These are phyloP conservation scores for Salix brachista DNA, from an alignment of 345 rosid genomes.

Conservation along the genomic window DNA sequence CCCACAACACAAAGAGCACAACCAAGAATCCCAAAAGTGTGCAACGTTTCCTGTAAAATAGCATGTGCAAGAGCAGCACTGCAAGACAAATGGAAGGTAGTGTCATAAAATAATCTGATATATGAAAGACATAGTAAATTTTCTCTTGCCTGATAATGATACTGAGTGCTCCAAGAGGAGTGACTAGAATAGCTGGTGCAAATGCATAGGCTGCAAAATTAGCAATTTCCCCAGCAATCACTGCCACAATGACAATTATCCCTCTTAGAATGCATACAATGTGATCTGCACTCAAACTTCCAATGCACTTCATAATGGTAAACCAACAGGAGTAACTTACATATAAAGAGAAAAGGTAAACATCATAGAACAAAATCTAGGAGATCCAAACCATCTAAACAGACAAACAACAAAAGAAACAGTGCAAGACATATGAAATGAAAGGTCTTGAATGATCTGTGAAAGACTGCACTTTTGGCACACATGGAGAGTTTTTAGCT, in stretches of 20 bases:
- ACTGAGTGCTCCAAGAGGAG: conserved; percentile 29
- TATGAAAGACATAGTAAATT: background rate
- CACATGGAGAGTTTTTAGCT: background rate
- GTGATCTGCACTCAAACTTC: background rate
- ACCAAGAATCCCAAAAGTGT: conserved; percentile 27
- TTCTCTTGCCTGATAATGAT: conserved; percentile 26
- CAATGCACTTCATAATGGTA: background rate
- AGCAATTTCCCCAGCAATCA: conserved; percentile 28
- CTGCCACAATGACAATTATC: conserved; percentile 16
- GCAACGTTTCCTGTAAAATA: conserved; percentile 22
- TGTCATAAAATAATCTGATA: background rate
- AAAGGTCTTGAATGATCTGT: background rate
- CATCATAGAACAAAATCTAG: background rate
- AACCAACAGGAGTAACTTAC: background rate
- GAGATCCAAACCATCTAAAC: background rate
- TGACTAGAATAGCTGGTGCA: conserved; percentile 30
- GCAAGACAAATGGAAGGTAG: conserved; percentile 5
- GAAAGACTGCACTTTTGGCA: background rate
- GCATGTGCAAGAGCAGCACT: conserved; percentile 28
- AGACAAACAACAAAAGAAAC: background rate
- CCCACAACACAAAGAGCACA: conserved; percentile 28
- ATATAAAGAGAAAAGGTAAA: background rate
- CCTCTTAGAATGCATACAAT: conserved; percentile 16
- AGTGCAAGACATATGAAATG: background rate
- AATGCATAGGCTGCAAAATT: conserved; percentile 30